Evolutionary conservation across 805 yeast species (phyloP).

Genomic region (Teunomyces stri): DNA sequence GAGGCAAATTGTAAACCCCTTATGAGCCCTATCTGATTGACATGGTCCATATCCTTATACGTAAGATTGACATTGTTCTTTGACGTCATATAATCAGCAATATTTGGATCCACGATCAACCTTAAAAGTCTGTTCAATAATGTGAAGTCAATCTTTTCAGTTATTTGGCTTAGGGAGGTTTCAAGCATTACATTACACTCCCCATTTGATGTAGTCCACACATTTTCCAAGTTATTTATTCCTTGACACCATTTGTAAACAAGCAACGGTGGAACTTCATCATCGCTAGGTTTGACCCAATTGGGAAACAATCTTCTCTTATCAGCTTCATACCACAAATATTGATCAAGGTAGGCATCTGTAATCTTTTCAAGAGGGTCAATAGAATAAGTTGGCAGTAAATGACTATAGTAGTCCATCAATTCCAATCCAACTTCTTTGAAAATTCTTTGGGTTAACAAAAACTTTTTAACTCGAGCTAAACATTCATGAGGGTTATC

Average conservation of each 20-base stretch:
- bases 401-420: slow-evolving; percentile 85
- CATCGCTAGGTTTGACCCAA: slow-evolving; percentile 95
- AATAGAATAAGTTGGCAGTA: slow-evolving; percentile 81
- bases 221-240: slow-evolving; percentile 68
- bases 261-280: slow-evolving; percentile 87
- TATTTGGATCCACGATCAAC: slow-evolving; percentile 79
- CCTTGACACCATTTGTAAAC: slow-evolving; percentile 96
- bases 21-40: slow-evolving; percentile 82
- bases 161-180: slow-evolving; percentile 62
- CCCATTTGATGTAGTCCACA: slow-evolving; percentile 79
- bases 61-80: slow-evolving; percentile 80
- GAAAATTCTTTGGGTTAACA: slow-evolving; percentile 87
- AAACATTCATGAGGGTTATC: slow-evolving; percentile 95
- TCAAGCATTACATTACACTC: slow-evolving; percentile 84
- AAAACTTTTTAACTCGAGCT: slow-evolving; percentile 74
- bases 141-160: slow-evolving; percentile 88
- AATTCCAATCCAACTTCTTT: slow-evolving; percentile 84
- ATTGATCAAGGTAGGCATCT: slow-evolving; percentile 94
- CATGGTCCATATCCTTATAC: slow-evolving; percentile 93
- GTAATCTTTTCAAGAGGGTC: slow-evolving; percentile 95
- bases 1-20: slow-evolving; percentile 90
- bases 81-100: slow-evolving; percentile 93
- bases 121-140: slow-evolving; percentile 77
- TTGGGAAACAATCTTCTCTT: slow-evolving; percentile 84
- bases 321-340: slow-evolving; percentile 94